Base-by-base conservation (phyloP, 768 basidiomycete genomes). In the Suillus subluteus region DNA sequence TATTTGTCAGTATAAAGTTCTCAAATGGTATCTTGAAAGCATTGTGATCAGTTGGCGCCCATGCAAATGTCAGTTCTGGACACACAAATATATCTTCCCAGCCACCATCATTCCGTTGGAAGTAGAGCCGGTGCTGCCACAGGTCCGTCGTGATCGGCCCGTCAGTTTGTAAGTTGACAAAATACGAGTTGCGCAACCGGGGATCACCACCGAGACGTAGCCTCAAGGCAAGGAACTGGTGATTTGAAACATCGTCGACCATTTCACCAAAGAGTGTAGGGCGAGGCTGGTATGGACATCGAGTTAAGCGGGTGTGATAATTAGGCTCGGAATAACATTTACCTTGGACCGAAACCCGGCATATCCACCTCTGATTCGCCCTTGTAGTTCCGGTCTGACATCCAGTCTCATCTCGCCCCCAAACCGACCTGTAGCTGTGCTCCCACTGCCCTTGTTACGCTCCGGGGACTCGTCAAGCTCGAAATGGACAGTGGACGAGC, bases 51-150 rank as follows among this genome's bases (percentile, higher is more conserved):
- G 58, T 63, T 71, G 23, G 26, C 64, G 38, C 54, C 54, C 9
- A 4, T 23, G 3, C 67, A 65, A 71, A 62, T 18, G 62, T 63
- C 32, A 68, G 43, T 59, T 37, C 58, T 37, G 67, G 50, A 83
- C 89, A 71, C 69, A 93, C 94, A 72, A 89, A 89, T 18, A 96
- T 75, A 72, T 94, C 89, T 75, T 95, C 91, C 95, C 95, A 96
- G 5, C 82, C 79, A 32, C 87, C 84, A 65, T 89, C 85, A 35
- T 82, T 79, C 64, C 86, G 84, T 61, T 84, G 81, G 75, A 96
- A 92, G 78, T 87, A 93, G n/a, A 99, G 82, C 41, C 94, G 86
- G 71, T 98, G 96, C 74, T 98, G 97, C 90, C 93, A 99, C n/a
- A 99, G 81, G 75, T 97, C 95, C 44, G 88, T 91, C 61, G 88